phyloP scores from a whole-genome alignment of 805 yeast species.

The Candida caryicola region DNA sequence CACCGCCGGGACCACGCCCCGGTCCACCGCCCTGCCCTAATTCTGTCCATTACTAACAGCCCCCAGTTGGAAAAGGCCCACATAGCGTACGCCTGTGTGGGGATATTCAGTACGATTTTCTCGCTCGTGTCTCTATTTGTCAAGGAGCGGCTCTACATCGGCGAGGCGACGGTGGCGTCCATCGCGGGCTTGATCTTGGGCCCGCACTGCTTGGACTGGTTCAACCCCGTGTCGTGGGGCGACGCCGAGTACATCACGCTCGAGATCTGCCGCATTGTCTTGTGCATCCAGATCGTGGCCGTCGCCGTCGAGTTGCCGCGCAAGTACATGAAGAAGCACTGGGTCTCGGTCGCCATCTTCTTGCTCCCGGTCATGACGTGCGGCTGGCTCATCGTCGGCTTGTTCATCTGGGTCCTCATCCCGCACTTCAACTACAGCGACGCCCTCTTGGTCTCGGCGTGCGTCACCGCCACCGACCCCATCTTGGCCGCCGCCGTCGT shows the following conservation, averaged over 20 bases:
- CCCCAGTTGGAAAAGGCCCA: constrained; percentile 60
- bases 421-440: constrained; percentile 71
- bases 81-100: constrained; percentile 83
- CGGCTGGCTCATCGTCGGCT: constrained; percentile 84
- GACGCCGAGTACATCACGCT: constrained; percentile 77
- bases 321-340: constrained; percentile 81
- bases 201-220: constrained; percentile 83
- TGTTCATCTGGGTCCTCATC: constrained; percentile 73
- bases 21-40: neutral
- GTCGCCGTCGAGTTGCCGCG: constrained; percentile 92
- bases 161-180: constrained; percentile 89
- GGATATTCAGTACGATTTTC: constrained; percentile 76
- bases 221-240: constrained; percentile 82
- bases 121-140: constrained; percentile 78
- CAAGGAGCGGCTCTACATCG: constrained; percentile 80
- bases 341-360: constrained; percentile 71
- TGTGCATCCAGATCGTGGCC: constrained; percentile 87
- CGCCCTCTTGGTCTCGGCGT: constrained; percentile 74
- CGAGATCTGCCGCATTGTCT: constrained; percentile 77
- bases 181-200: constrained; percentile 85
- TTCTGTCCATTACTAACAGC: constrained; percentile 11
- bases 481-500: constrained; percentile 94
- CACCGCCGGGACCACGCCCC: neutral
- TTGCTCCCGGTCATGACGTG: constrained; percentile 84
- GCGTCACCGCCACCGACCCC: constrained; percentile 94